Base-by-base conservation (phyloP, 73 alveolate species). In the Paramecium biaurelia region DNA sequence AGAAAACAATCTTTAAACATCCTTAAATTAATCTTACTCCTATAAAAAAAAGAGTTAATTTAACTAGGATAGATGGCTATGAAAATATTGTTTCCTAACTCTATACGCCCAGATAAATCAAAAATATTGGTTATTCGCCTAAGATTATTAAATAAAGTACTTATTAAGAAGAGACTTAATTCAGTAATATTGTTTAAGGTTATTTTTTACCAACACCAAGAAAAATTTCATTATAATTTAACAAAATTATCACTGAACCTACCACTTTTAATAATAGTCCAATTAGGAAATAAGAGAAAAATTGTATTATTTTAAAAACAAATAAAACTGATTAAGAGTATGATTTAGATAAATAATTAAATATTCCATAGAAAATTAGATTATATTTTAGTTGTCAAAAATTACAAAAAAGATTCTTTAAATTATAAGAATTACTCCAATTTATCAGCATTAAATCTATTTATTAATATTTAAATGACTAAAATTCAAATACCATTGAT, bases 361-460 rank as follows among this genome's bases (percentile, higher is more conserved):
- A 63, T 63, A 63, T 63, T 11, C 84, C 84, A 11, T 26, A 63
- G 45, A 63, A 63, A 63, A 63, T 63, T 63, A 26, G 84, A 11
- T 63, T 63, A 63, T 63, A 63, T 30, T 63, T 63, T 63, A 63
- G 84, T n/a, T 63, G 84, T 63, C 47, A 63, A 32, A 63, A 63
- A 63, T 26, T 63, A 63, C 24, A 63, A 32, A 63, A 63, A 32
- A 63, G 84, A 63, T 32, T 63, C 84, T 63, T 63, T 63, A 63
- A 26, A 26, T 63, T 63, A 63, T 32, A 63, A 63, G 84, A 63
- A 63, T 63, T 63, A 63, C 84, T 63, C 10, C 11, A 12, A 63
- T 63, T 63, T 32, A 63, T 63, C 0, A 30, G 49, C 6, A 63
- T 63, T 30, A 63, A 63, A 63, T 63, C 84, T 12, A 63, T 63